Evolutionary conservation across 352 stramenopile genomes (phyloP).

Genomic region (Globisporangium parvum): DNA sequence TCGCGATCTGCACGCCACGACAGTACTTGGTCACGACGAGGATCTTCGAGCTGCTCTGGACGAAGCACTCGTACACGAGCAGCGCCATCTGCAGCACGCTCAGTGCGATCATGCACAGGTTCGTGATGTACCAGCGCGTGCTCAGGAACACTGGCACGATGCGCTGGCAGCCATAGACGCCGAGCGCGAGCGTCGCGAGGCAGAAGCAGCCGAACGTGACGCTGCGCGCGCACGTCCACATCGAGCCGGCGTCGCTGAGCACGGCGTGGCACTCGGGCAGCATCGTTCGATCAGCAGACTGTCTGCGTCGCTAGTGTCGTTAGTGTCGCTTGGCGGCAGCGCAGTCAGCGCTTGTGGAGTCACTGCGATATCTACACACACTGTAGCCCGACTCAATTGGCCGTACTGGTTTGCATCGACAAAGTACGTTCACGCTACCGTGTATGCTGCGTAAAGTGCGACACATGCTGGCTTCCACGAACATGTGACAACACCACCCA

Average conservation of each 20-base stretch:
- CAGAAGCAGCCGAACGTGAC: slow-evolving; percentile 54
- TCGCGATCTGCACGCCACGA: slow-evolving; percentile 54
- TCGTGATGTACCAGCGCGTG: slow-evolving; percentile 51
- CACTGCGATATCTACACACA: too few species aligned
- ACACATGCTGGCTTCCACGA: too few species aligned
- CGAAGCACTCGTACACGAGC: slow-evolving; percentile 55
- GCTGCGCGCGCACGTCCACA: slow-evolving; percentile 55
- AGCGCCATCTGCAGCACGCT: slow-evolving; percentile 58
- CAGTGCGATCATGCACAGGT: slow-evolving; percentile 56
- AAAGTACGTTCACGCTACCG: too few species aligned
- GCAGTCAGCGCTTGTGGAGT: background rate
- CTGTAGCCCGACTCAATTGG: too few species aligned
- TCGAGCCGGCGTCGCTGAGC: slow-evolving; percentile 22
- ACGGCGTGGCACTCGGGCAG: slow-evolving; percentile 51
- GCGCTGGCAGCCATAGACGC: slow-evolving; percentile 33
- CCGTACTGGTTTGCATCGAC: too few species aligned
- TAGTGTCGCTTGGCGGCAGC: background rate
- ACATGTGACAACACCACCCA: too few species aligned
- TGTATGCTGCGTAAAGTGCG: too few species aligned
- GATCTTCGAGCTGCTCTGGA: slow-evolving; percentile 48
- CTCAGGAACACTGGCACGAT: slow-evolving; percentile 54
- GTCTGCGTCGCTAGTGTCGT: too few species aligned
- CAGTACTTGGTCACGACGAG: slow-evolving; percentile 72
- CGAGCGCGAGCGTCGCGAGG: slow-evolving; percentile 39
- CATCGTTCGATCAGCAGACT: slow-evolving; percentile 16